These are phyloP conservation scores for Blastomyces percursus DNA, from an alignment of 2,329 filamentous ascomycete genomes.

Conservation along the genomic window DNA sequence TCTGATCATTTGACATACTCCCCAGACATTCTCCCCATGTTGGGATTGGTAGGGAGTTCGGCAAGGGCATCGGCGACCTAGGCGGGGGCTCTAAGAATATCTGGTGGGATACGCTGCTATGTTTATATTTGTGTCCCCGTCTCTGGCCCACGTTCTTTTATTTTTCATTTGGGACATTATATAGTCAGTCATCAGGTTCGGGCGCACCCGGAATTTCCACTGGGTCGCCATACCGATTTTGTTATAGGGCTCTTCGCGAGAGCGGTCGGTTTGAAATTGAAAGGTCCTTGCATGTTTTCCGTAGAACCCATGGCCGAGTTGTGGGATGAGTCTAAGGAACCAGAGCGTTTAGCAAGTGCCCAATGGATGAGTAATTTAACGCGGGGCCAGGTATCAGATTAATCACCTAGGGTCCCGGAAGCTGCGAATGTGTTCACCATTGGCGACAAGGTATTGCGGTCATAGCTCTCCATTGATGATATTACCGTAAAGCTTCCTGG, in stretches of 20 bases:
- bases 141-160: slow-evolving; percentile 77
- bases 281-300: slow-evolving; percentile 47
- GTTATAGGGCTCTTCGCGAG: slow-evolving; percentile 60
- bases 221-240: slow-evolving; percentile 54
- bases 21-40: slow-evolving; percentile 78
- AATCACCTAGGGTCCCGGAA: slow-evolving; percentile 14
- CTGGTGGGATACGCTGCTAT: slow-evolving; percentile 90
- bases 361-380: slow-evolving; percentile 5
- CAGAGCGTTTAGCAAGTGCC: background rate
- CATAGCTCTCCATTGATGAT: slow-evolving; percentile 23
- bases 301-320: slow-evolving; percentile 21
- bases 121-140: slow-evolving; percentile 94
- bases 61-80: slow-evolving; percentile 74
- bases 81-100: slow-evolving; percentile 89
- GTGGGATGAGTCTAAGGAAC: slow-evolving; percentile 17
- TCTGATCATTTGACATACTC: slow-evolving; percentile 84
- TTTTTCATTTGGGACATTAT: background rate
- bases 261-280: slow-evolving; percentile 85
- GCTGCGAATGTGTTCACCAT: slow-evolving; percentile 30
- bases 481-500: slow-evolving; percentile 18
- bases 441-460: slow-evolving; percentile 40
- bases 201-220: background rate
- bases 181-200: slow-evolving; percentile 15
- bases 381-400: slow-evolving; percentile 22
- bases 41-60: slow-evolving; percentile 82